Conservation (phyloP, 2,329 filamentous ascomycete genomes). For the Cercospora brassicicola region DNA sequence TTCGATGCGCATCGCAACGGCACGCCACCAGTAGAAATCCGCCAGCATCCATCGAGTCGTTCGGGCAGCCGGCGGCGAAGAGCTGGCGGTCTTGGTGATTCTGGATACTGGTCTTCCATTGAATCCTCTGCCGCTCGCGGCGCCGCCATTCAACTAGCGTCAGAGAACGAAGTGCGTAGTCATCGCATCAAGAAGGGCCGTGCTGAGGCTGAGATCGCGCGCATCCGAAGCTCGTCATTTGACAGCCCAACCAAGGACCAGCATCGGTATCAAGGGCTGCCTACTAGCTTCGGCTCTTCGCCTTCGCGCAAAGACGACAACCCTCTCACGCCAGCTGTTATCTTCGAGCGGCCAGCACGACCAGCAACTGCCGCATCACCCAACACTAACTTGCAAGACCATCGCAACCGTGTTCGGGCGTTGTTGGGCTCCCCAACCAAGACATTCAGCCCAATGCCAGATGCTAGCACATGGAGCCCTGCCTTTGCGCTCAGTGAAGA, state of each 20-base stretch:
- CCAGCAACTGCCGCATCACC: conserved; percentile 80
- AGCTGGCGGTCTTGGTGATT: conserved; percentile 80
- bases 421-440: conserved; percentile 78
- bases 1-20: conserved; percentile 64
- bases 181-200: conserved; percentile 73
- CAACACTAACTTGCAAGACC: conserved; percentile 85
- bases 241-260: conserved; percentile 76
- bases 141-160: conserved; percentile 62
- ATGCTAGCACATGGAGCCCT: conserved; percentile 64
- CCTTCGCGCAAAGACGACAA: conserved; percentile 42
- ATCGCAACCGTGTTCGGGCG: conserved; percentile 77
- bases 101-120: conserved; percentile 93
- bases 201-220: conserved; percentile 92
- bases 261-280: conserved; percentile 53
- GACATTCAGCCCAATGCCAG: conserved; percentile 50
- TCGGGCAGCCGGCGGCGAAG: conserved; percentile 70
- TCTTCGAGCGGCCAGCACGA: conserved; percentile 68
- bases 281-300: conserved; percentile 39
- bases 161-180: conserved; percentile 70
- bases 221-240: conserved; percentile 86
- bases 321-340: conserved; percentile 79
- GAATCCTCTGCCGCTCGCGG: conserved; percentile 85
- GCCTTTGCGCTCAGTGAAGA: conserved; percentile 67
- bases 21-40: conserved; percentile 72
- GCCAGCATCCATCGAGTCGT: conserved; percentile 63